phyloP scores from a whole-genome alignment of 768 basidiomycete genomes.

The Favolaschia claudopus region DNA sequence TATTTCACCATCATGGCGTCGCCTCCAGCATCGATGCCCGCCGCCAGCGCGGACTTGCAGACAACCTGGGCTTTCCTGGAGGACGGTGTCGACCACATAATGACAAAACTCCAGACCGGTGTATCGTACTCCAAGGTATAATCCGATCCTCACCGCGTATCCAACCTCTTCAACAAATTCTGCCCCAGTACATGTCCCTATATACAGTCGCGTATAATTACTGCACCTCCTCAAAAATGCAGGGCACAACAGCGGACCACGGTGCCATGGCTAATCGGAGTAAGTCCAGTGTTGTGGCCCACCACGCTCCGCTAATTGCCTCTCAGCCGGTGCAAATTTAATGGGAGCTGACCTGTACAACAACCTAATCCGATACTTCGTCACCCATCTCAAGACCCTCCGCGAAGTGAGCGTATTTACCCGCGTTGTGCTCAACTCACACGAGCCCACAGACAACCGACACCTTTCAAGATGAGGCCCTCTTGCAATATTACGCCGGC shows the following conservation, averaged over 20 bases:
- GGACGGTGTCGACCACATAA: constrained; percentile 90
- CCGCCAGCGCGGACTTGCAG: constrained; percentile 71
- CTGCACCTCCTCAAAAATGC: constrained; percentile 90
- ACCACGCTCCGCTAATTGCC: constrained; percentile 44
- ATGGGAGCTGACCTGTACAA: constrained; percentile 99
- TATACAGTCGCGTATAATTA: constrained; percentile 98
- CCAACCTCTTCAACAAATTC: not conserved
- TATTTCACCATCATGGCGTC: constrained; percentile 41
- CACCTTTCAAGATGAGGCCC: constrained; percentile 80
- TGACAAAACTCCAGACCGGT: constrained; percentile 89
- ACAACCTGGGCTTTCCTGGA: constrained; percentile 92
- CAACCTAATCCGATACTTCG: constrained; percentile 91
- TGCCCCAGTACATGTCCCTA: constrained; percentile 80
- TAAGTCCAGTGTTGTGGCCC: constrained; percentile 50
- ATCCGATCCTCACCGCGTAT: not conserved
- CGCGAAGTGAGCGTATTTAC: constrained; percentile 44
- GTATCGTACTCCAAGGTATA: constrained; percentile 79
- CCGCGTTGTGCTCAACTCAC: constrained; percentile 22
- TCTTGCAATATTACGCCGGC: constrained; percentile 87
- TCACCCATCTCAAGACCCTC: constrained; percentile 77
- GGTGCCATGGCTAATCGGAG: constrained; percentile 70
- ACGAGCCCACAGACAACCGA: constrained; percentile 69
- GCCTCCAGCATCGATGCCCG: constrained; percentile 60
- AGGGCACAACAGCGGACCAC: constrained; percentile 53
- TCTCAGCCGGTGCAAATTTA: constrained; percentile 85